A percentile compares a stretch with the other conserved stretches of the same genome.
These are phyloP conservation scores for Colletotrichum sp. DNA, from an alignment of 2,329 filamentous ascomycete genomes.

Conservation along the genomic window DNA sequence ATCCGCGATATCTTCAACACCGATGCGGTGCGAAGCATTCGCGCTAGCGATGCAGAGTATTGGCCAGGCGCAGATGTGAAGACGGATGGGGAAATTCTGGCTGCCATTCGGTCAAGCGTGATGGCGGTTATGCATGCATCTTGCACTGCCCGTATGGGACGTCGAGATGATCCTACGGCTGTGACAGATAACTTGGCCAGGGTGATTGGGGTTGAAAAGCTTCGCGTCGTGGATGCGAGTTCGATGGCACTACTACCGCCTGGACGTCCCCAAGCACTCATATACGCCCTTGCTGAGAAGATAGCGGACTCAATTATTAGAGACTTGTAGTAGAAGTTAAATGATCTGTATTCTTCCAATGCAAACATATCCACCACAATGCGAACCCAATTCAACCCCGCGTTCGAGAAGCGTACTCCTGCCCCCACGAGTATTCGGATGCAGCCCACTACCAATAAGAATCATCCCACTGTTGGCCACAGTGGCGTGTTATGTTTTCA, in stretches of 20 bases:
- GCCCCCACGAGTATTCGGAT: neutral
- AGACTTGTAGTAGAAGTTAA: neutral
- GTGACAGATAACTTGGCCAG: neutral
- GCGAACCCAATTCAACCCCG: neutral
- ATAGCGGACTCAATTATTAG: constrained; percentile 24
- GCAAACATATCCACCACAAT: neutral
- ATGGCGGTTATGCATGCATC: constrained; percentile 8
- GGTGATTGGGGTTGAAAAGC: neutral
- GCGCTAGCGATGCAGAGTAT: constrained; percentile 34
- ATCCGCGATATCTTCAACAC: constrained; percentile 38
- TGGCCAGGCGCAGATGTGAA: constrained; percentile 37
- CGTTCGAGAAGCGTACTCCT: neutral
- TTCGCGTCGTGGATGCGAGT: neutral
- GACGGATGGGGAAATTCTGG: constrained; percentile 45
- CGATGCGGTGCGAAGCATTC: constrained; percentile 29
- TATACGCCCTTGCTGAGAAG: constrained; percentile 30
- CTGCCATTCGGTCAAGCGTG: neutral
- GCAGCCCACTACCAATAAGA: neutral
- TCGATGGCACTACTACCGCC: constrained; percentile 16
- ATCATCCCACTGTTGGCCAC: neutral
- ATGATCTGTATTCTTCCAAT: neutral
- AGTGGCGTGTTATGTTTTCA: neutral
- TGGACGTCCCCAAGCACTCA: constrained; percentile 23
- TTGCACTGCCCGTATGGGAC: neutral
- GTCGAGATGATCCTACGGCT: neutral